phyloP scores from a whole-genome alignment of 805 yeast species.

The Yamadazyma scolyti region DNA sequence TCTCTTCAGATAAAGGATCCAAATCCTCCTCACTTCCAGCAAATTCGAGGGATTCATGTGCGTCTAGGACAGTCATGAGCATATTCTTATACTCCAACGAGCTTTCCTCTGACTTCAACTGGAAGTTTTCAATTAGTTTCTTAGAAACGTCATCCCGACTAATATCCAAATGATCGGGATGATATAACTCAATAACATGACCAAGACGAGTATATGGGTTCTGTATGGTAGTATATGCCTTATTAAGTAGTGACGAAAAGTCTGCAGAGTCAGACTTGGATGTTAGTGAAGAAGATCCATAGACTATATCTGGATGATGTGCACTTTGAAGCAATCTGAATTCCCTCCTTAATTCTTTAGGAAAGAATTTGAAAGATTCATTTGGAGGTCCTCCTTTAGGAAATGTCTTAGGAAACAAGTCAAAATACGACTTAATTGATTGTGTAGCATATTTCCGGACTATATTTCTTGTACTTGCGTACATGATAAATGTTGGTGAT shows the following conservation, averaged over 20 bases:
- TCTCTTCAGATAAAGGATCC: constrained; percentile 47
- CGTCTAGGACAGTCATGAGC: constrained; percentile 74
- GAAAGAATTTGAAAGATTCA: constrained; percentile 57
- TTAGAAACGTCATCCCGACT: constrained; percentile 52
- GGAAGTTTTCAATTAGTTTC: constrained; percentile 40
- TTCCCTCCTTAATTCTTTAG: constrained; percentile 61
- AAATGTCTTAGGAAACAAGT: constrained; percentile 72
- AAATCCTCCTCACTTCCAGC: constrained; percentile 59
- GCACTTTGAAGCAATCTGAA: constrained; percentile 68
- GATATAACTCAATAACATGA: constrained; percentile 31
- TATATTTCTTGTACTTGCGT: not conserved
- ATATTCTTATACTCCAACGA: constrained; percentile 46
- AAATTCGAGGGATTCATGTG: constrained; percentile 78
- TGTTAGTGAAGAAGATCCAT: constrained; percentile 19
- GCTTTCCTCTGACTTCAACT: constrained; percentile 25
- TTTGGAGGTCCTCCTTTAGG: constrained; percentile 61
- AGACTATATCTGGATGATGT: constrained; percentile 74
- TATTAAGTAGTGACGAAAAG: constrained; percentile 58
- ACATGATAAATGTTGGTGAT: not conserved
- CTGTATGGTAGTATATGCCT: constrained; percentile 69
- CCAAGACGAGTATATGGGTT: constrained; percentile 63
- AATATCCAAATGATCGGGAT: constrained; percentile 46
- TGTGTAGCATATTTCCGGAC: not conserved
- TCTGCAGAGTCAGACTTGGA: constrained; percentile 8
- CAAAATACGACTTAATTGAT: constrained; percentile 41